A percentile compares a stretch with the other conserved stretches of the same genome.
Evolutionary conservation across 768 basidiomycete species (phyloP).

Genomic region (Naganishia antarctica): DNA sequence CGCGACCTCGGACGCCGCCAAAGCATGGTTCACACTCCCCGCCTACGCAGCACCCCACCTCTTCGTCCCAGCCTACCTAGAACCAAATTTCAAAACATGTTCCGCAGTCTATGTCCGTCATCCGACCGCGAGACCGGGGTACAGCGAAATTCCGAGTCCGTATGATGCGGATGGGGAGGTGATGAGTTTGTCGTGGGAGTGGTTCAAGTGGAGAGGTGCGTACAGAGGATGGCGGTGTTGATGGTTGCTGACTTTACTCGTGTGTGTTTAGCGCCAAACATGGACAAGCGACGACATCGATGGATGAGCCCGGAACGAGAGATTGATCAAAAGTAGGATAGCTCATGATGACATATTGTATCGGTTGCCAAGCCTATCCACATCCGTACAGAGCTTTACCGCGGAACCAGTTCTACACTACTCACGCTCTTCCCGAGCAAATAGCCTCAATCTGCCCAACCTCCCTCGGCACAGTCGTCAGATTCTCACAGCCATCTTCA

Average conservation of each 20-base stretch:
- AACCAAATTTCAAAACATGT: constrained; percentile 79
- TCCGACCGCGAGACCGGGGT: constrained; percentile 91
- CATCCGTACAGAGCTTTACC: neutral
- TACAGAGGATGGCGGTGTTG: neutral
- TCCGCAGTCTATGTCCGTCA: constrained; percentile 89
- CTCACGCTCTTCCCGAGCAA: constrained; percentile 59
- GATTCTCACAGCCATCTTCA: constrained; percentile 66
- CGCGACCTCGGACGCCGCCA: constrained; percentile 26
- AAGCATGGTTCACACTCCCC: constrained; percentile 71
- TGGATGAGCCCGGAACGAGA: constrained; percentile 31
- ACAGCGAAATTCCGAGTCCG: constrained; percentile 84
- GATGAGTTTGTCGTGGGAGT: constrained; percentile 90
- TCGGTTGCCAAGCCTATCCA: neutral
- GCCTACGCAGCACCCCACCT: constrained; percentile 81
- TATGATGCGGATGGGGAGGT: constrained; percentile 94
- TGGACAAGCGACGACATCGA: constrained; percentile 28
- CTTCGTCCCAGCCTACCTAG: constrained; percentile 87
- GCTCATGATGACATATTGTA: neutral
- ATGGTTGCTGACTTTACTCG: neutral
- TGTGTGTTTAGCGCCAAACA: constrained; percentile 27
- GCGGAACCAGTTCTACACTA: neutral
- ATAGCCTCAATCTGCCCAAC: constrained; percentile 75
- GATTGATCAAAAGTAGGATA: constrained; percentile 26
- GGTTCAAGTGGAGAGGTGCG: constrained; percentile 54
- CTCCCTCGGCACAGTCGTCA: constrained; percentile 79